Evolutionary conservation across 1,284 basidiomycete species (phyloP), one percentile per base, ranked within the genome.

Genomic region (Puccinia hordei): DNA sequence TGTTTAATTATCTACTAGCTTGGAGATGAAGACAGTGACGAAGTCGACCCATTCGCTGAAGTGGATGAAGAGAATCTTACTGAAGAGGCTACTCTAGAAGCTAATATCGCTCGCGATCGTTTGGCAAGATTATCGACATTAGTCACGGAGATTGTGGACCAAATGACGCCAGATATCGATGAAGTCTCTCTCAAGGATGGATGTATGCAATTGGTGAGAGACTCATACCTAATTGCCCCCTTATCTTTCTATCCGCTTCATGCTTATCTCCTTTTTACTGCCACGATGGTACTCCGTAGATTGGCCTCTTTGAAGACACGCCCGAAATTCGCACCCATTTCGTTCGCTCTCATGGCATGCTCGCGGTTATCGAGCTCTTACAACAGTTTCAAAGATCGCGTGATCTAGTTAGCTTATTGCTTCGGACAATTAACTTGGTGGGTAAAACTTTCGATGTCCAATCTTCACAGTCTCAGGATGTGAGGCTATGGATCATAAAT

Each of bases 31-130:
- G 90, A 92, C 44, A 90, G 90, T 4, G 93, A 95, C 81, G 93
- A 94, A 68, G 93, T 93, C 80, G 95, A 97, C 87, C 94, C 95
- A 0, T 98, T 98, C 84, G 94, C 95, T 0, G 94, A 95, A 87
- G 92, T 92, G 6, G 82, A 80, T 51, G 82, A 83, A 13, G 72
- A 68, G 22, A 66, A 66, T 35, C n/a, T 82, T 27, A 78, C 73
- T 13, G 82, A 74, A 33, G 82, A 81, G 13, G 82, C 83, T 19
- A 80, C 94, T 83, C 88, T 96, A 5, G 94, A 96, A 84, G 89
- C 93, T 0, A 95, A 96, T 83, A 87, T 97, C 9, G 90, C 93
- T 81, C 89, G 94, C 59, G 95, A 97, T 87, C 94, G 95, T 87
- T 89, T 93, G 83, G 95, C 96, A 0, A 89, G 94, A 8, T 87